A percentile compares a stretch with the other conserved stretches of the same genome.
Conservation (phyloP, 768 basidiomycete species). For the Trametes gibbosa region DNA sequence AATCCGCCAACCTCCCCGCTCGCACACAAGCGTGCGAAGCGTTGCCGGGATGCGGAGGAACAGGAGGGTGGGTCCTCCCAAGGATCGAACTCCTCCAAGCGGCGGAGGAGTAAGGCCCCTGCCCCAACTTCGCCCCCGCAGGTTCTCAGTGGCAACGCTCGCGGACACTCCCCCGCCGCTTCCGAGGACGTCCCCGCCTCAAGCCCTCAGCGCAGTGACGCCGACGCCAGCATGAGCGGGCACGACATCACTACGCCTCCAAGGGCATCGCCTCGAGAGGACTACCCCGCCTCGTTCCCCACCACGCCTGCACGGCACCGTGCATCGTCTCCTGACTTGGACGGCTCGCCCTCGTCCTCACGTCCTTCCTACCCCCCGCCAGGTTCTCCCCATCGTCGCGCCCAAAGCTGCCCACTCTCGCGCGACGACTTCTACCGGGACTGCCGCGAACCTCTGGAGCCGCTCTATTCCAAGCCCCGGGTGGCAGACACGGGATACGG, state of each 20-base stretch:
- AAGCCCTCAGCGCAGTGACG: too few relatives aligned
- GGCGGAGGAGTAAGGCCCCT: neutral
- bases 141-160: neutral
- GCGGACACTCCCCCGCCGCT: too few relatives aligned
- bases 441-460: neutral
- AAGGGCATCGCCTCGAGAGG: neutral
- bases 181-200: too few relatives aligned
- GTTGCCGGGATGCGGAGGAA: neutral
- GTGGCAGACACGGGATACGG: too few relatives aligned
- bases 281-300: neutral
- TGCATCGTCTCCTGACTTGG: neutral
- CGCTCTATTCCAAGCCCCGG: too few relatives aligned
- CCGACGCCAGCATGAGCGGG: too few relatives aligned
- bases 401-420: too few relatives aligned
- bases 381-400: too few relatives aligned
- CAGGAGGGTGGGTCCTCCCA: neutral
- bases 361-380: too few relatives aligned
- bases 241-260: neutral
- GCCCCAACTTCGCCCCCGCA: neutral
- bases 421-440: neutral
- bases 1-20: slow-evolving; percentile 5
- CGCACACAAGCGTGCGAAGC: neutral
- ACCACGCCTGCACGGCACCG: too few relatives aligned
- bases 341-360: neutral
- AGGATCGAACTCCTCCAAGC: neutral